These are phyloP conservation scores for Escallonia rubra DNA, from an alignment of 129 eudicot species.

Conservation along the genomic window DNA sequence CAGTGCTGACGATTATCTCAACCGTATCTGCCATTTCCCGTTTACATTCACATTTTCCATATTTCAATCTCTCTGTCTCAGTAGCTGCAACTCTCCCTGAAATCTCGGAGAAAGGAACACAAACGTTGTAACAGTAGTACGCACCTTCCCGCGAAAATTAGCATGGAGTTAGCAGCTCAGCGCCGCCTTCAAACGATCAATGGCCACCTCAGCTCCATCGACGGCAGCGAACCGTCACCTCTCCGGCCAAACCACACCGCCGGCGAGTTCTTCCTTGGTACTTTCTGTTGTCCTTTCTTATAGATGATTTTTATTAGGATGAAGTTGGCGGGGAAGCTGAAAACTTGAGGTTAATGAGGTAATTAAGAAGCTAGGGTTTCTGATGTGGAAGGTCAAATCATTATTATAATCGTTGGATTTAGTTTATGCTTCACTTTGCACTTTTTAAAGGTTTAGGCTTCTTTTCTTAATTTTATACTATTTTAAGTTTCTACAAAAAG, in stretches of 20 bases:
- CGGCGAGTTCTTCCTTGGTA: constrained; percentile 52
- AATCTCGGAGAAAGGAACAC: background rate
- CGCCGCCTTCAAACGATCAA: constrained; percentile 52
- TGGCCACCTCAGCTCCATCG: constrained; percentile 42
- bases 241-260: constrained; percentile 43
- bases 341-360: background rate
- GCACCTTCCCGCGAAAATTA: background rate
- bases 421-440: no score
- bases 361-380: no score
- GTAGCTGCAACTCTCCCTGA: background rate
- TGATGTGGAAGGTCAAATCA: no score
- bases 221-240: constrained; percentile 27
- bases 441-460: no score
- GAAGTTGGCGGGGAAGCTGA: background rate
- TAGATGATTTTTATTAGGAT: background rate
- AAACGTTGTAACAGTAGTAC: background rate
- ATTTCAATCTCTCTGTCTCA: no score
- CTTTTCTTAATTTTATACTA: no score
- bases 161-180: constrained; percentile 45
- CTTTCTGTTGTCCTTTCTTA: background rate
- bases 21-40: no score
- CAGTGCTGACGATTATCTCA: no score
- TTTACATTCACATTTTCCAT: no score
- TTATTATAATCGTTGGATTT: no score
- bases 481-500: no score